Conservation (phyloP, 768 basidiomycete species). For the Lyophyllum decastes region DNA sequence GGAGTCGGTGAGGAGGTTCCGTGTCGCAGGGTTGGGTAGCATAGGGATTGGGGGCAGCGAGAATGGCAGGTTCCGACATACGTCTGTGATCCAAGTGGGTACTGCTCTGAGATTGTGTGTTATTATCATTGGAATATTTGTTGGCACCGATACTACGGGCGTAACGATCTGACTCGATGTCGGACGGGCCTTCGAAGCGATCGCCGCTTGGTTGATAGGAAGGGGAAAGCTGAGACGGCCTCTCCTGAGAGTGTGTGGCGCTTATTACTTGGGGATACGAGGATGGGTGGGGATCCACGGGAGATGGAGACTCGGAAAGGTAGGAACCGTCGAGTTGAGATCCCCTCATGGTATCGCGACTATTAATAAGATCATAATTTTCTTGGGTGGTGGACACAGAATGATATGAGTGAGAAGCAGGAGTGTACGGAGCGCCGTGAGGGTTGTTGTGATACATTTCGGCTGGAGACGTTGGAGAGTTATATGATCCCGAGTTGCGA, state of each 20-base stretch:
- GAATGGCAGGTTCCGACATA: constrained; percentile 67
- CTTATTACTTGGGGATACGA: constrained; percentile 38
- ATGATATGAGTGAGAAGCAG: constrained; percentile 23
- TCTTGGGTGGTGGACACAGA: constrained; percentile 10
- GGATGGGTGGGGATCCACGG: constrained; percentile 39
- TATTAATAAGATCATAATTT: constrained; percentile 29
- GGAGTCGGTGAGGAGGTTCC: constrained; percentile 37
- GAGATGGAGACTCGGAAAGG: constrained; percentile 45
- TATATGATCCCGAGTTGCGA: constrained; percentile 29
- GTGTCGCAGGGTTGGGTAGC: constrained; percentile 31
- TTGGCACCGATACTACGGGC: constrained; percentile 34
- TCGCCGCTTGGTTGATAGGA: constrained; percentile 42
- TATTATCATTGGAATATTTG: constrained; percentile 36
- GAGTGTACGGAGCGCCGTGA: constrained; percentile 18
- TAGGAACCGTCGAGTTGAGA: constrained; percentile 26
- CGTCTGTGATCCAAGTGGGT: constrained; percentile 58
- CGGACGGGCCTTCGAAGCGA: constrained; percentile 33
- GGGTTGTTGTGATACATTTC: constrained; percentile 31
- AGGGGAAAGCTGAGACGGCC: constrained; percentile 42
- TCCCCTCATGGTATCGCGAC: constrained; percentile 24
- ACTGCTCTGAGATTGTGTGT: constrained; percentile 21
- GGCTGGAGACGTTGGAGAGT: constrained; percentile 29
- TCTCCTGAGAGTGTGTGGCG: constrained; percentile 45
- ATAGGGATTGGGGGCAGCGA: constrained; percentile 41
- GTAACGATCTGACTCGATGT: constrained; percentile 39